Conservation (phyloP, 2,329 filamentous ascomycete genomes). For the Colletotrichum tanaceti region DNA sequence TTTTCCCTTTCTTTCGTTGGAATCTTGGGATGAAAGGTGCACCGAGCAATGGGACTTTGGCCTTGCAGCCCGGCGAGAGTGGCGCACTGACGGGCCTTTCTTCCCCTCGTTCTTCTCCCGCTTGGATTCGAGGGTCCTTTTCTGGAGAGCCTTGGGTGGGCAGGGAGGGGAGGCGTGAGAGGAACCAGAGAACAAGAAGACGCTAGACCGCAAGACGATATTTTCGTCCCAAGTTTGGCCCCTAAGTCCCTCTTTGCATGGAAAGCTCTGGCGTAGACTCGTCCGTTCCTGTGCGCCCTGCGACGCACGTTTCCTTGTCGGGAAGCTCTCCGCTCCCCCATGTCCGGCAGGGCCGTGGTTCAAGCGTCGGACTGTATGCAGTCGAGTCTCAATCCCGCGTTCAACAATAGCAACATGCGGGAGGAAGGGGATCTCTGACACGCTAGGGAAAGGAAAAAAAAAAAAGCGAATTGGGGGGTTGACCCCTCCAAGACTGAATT, state of each 20-base stretch:
- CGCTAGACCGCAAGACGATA: conserved; percentile 25
- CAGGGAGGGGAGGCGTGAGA: conserved; percentile 10
- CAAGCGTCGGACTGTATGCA: not conserved
- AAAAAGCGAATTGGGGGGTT: not conserved
- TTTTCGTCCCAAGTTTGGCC: conserved; percentile 35
- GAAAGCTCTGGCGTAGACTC: conserved; percentile 31
- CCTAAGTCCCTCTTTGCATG: conserved; percentile 18
- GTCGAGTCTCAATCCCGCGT: not conserved
- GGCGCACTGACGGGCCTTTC: conserved; percentile 13
- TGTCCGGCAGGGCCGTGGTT: conserved; percentile 12
- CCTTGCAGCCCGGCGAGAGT: conserved; percentile 5
- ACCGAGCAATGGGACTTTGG: conserved; percentile 31
- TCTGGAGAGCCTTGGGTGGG: conserved; percentile 31
- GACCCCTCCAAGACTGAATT: conserved; percentile 5
- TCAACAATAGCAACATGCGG: not conserved
- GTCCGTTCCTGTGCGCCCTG: conserved; percentile 15
- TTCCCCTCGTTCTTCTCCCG: not conserved
- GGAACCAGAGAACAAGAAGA: conserved; percentile 6
- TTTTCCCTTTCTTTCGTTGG: not conserved
- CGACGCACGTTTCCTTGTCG: conserved; percentile 26
- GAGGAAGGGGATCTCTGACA: conserved; percentile 17
- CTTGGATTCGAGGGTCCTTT: conserved; percentile 6
- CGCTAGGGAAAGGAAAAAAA: too few relatives aligned
- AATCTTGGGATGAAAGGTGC: conserved; percentile 22
- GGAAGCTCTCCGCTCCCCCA: conserved; percentile 25